Conservation (phyloP, 2,329 filamentous ascomycete species). For the Sclerotinia borealis region DNA sequence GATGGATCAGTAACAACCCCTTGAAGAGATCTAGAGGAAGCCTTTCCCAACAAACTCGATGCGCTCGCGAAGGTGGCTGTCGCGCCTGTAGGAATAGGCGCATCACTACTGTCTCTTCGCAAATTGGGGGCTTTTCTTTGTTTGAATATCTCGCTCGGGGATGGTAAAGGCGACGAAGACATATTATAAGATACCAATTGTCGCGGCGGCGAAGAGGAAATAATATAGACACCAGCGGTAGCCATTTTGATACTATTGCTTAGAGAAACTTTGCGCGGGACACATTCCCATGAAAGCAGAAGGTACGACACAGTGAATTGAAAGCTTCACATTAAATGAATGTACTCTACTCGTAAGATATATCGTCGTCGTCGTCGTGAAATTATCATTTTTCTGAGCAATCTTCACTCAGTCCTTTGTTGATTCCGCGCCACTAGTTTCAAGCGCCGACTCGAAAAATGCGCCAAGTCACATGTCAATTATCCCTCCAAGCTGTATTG, state of each 20-base stretch:
- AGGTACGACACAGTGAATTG: conserved; percentile 24
- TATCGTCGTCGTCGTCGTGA: not conserved
- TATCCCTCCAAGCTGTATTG: not conserved
- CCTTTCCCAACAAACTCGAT: conserved; percentile 26
- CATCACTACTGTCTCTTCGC: conserved; percentile 35
- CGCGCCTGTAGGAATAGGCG: conserved; percentile 35
- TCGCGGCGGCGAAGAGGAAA: conserved; percentile 22
- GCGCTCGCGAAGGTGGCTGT: conserved; percentile 39
- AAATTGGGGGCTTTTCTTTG: conserved; percentile 32
- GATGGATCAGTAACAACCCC: conserved; percentile 7
- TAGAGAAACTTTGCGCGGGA: conserved; percentile 20
- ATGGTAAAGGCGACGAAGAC: conserved; percentile 38
- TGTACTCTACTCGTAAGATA: no score
- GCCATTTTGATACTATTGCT: conserved; percentile 33
- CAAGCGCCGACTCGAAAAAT: conserved; percentile 2
- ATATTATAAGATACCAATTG: conserved; percentile 20
- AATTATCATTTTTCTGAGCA: not conserved
- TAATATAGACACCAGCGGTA: conserved; percentile 31
- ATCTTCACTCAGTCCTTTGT: not conserved
- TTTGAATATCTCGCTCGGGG: conserved; percentile 43
- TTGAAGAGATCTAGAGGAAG: conserved; percentile 5
- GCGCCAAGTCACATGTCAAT: conserved; percentile 7
- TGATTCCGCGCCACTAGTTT: not conserved
- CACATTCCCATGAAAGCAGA: conserved; percentile 19
- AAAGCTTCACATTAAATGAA: conserved; percentile 14